Conservation (phyloP, 2,329 filamentous ascomycete species). For the Fusarium albidum region DNA sequence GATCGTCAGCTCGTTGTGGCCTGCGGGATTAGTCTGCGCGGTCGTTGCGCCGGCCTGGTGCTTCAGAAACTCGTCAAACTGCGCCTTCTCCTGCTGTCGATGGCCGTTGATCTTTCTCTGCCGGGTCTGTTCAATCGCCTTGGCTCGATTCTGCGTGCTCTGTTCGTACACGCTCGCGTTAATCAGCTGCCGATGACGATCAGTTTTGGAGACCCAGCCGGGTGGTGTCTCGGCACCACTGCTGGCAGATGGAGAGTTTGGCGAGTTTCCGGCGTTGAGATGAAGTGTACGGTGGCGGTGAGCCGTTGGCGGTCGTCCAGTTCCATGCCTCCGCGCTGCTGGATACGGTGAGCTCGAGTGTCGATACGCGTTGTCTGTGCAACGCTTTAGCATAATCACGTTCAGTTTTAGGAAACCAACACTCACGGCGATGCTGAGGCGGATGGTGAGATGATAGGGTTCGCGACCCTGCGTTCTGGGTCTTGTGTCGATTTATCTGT, state of each 20-base stretch:
- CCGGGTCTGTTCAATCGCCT: constrained; percentile 76
- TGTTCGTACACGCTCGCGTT: constrained; percentile 82
- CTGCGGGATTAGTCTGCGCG: constrained; percentile 39
- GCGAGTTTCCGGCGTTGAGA: constrained; percentile 58
- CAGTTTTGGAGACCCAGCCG: constrained; percentile 74
- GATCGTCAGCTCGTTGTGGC: constrained; percentile 70
- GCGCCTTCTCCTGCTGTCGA: constrained; percentile 66
- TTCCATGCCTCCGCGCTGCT: constrained; percentile 45
- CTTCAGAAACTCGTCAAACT: constrained; percentile 53
- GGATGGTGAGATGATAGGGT: constrained; percentile 40
- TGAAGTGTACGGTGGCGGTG: constrained; percentile 67
- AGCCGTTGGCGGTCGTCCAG: constrained; percentile 45
- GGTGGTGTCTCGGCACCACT: constrained; percentile 44
- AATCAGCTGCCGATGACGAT: constrained; percentile 83
- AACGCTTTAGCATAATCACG: constrained; percentile 14
- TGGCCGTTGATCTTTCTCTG: constrained; percentile 63
- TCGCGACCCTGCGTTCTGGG: constrained; percentile 59
- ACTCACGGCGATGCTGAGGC: constrained; percentile 49
- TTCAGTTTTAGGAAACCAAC: not conserved
- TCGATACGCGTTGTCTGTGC: constrained; percentile 45
- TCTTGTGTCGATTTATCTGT: constrained; percentile 83
- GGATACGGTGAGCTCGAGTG: constrained; percentile 46
- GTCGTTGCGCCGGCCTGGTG: constrained; percentile 35
- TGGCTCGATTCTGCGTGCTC: constrained; percentile 71
- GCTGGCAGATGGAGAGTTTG: constrained; percentile 49